These are phyloP conservation scores for Boletus vermiculosoides DNA, from an alignment of 768 basidiomycete species.

Conservation along the genomic window DNA sequence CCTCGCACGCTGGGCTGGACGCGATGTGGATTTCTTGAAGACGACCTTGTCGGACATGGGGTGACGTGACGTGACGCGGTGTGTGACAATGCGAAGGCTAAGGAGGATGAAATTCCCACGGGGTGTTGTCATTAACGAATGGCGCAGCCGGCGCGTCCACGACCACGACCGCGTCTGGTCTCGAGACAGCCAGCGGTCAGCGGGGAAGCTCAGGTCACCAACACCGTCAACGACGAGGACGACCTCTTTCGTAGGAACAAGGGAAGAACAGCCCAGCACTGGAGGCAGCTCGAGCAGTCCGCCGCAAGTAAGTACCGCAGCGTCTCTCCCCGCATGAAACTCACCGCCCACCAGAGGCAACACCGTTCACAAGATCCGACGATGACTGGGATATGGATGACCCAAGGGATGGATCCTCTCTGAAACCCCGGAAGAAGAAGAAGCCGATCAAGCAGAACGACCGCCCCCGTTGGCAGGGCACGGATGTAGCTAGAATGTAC, in stretches of 20 bases:
- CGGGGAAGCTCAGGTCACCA: slow-evolving; percentile 5
- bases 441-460: slow-evolving; percentile 29
- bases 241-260: slow-evolving; percentile 68
- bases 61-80: slow-evolving; percentile 24
- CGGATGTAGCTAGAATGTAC: slow-evolving; percentile 42
- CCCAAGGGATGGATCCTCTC: slow-evolving; percentile 25
- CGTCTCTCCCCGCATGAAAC: not conserved
- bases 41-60: slow-evolving; percentile 31
- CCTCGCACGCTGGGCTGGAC: slow-evolving; percentile 40
- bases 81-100: slow-evolving; percentile 17
- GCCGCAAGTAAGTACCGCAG: slow-evolving; percentile 47
- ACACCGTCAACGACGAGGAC: slow-evolving; percentile 52
- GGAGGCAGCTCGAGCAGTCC: slow-evolving; percentile 58
- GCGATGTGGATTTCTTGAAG: slow-evolving; percentile 45
- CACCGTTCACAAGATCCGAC: slow-evolving; percentile 19
- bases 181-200: slow-evolving; percentile 15
- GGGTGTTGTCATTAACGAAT: slow-evolving; percentile 17
- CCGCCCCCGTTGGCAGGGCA: slow-evolving; percentile 44
- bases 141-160: slow-evolving; percentile 37
- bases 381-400: slow-evolving; percentile 26
- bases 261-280: slow-evolving; percentile 51
- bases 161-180: slow-evolving; percentile 54
- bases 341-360: slow-evolving; percentile 24
- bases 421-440: slow-evolving; percentile 41
- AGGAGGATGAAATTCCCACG: slow-evolving; percentile 28